Evolutionary conservation across 495 filamentous ascomycete genomes (phyloP).

Genomic region (Halenospora varia): DNA sequence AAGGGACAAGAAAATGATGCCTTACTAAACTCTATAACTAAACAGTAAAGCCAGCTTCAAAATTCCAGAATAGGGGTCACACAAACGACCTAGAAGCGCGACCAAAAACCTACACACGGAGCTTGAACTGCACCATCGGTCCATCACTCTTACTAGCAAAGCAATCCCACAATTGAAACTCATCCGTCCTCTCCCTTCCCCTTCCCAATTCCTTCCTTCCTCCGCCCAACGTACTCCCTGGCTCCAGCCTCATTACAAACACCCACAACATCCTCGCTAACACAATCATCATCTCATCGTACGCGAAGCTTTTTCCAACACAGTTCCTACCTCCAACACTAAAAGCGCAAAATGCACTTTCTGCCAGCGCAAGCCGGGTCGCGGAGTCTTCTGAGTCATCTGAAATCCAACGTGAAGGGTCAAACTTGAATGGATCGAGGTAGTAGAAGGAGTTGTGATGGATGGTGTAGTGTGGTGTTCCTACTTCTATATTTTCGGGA

Average conservation of each 20-base stretch:
- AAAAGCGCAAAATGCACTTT: neutral
- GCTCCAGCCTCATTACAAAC: neutral
- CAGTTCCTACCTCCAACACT: neutral
- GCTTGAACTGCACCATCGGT: neutral
- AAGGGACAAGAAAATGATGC: too few relatives aligned
- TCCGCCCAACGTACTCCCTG: neutral
- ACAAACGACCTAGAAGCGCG: too few relatives aligned
- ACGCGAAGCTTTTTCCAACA: neutral
- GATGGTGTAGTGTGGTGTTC: conserved; percentile 37
- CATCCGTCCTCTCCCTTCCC: neutral
- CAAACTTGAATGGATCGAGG: conserved; percentile 40
- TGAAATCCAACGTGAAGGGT: conserved; percentile 46
- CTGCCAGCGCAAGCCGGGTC: neutral
- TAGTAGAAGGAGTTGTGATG: conserved; percentile 42
- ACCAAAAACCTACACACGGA: neutral
- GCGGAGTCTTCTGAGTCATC: conserved; percentile 54
- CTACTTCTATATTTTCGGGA: conserved; percentile 5
- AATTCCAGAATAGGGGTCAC: too few relatives aligned
- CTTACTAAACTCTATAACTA: too few relatives aligned
- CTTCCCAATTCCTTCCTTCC: neutral
- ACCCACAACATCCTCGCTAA: neutral
- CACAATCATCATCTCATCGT: neutral
- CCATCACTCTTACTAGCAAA: neutral
- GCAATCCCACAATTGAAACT: neutral
- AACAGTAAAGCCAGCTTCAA: too few relatives aligned